Conservation (phyloP, 192 early-diverging fungal genomes). For the Coemansia erecta region DNA sequence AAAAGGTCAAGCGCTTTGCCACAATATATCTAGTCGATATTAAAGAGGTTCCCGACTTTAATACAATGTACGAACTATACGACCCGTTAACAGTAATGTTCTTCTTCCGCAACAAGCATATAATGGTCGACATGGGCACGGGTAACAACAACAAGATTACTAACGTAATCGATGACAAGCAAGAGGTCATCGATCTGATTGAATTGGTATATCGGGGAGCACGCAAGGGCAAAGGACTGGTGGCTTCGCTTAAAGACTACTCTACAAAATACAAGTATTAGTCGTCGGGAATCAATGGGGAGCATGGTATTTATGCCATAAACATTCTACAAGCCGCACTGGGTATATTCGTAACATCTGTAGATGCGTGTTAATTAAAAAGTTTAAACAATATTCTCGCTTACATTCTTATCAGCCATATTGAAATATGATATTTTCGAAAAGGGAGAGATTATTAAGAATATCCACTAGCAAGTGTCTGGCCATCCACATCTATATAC, state of each 20-base stretch:
- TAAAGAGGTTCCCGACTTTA: conserved; percentile 90
- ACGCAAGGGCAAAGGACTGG: conserved; percentile 93
- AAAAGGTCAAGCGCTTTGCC: conserved; percentile 98
- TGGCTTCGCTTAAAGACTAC: conserved; percentile 95
- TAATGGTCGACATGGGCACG: conserved; percentile 98
- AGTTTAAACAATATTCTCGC: not conserved
- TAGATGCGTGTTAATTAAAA: not conserved
- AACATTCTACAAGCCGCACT: not conserved
- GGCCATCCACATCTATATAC: conserved; percentile 32
- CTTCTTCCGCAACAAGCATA: conserved; percentile 94
- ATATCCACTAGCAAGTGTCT: conserved; percentile 20
- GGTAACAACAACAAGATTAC: conserved; percentile 99
- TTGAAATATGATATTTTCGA: conserved; percentile 34
- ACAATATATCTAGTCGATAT: conserved; percentile 96
- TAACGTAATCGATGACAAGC: conserved; percentile 91
- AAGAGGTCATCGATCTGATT: conserved; percentile 94
- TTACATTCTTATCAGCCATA: not conserved
- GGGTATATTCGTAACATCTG: not conserved
- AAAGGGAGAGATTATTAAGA: conserved; percentile 35
- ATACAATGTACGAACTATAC: conserved; percentile 98
- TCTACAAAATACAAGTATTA: conserved; percentile 98
- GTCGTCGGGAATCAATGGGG: not conserved
- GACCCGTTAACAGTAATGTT: conserved; percentile 99
- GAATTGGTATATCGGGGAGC: conserved; percentile 93
- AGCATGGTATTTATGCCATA: not conserved